Percentiles rank a stretch among this genome's conserved stretches.
Evolutionary conservation across 140 eudicot genomes (phyloP).

Genomic region (Senecio squalidus): DNA sequence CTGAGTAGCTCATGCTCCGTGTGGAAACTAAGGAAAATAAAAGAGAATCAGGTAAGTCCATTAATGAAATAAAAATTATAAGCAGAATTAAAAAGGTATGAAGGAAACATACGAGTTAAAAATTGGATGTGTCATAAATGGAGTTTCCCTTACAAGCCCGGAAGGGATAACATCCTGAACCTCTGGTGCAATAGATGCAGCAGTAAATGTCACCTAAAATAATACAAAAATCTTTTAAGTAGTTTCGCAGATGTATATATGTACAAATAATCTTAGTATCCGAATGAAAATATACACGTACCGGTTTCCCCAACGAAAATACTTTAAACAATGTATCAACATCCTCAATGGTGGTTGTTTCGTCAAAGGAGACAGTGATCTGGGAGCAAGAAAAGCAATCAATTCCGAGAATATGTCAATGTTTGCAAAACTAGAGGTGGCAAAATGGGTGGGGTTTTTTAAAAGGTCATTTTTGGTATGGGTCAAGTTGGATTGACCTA

Average conservation of each 20-base stretch:
- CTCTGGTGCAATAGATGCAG: conserved; percentile 82
- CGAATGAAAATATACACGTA: conserved; percentile 24
- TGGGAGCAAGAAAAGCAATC: conserved; percentile 28
- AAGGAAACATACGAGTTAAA: conserved; percentile 78
- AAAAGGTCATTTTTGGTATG: too few relatives aligned
- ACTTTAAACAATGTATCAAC: conserved; percentile 87
- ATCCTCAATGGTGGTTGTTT: conserved; percentile 89
- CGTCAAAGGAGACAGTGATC: conserved; percentile 94
- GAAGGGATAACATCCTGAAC: conserved; percentile 67
- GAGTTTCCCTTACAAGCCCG: conserved; percentile 80
- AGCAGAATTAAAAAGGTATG: background rate
- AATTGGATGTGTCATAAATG: conserved; percentile 73
- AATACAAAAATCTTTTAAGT: background rate
- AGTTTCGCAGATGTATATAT: background rate
- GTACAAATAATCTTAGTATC: background rate
- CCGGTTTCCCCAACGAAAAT: conserved; percentile 70
- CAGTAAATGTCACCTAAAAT: conserved; percentile 73
- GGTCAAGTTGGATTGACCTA: too few relatives aligned
- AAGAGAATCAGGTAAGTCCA: background rate
- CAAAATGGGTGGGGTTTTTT: too few relatives aligned
- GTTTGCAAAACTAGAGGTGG: conserved; percentile 8
- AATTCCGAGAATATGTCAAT: background rate
- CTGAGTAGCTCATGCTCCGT: conserved; percentile 97
- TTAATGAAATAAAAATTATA: too few relatives aligned
- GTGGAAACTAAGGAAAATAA: conserved; percentile 47